Base-by-base conservation (phyloP, 2,329 filamentous ascomycete genomes). In the Aspergillus niger region DNA sequence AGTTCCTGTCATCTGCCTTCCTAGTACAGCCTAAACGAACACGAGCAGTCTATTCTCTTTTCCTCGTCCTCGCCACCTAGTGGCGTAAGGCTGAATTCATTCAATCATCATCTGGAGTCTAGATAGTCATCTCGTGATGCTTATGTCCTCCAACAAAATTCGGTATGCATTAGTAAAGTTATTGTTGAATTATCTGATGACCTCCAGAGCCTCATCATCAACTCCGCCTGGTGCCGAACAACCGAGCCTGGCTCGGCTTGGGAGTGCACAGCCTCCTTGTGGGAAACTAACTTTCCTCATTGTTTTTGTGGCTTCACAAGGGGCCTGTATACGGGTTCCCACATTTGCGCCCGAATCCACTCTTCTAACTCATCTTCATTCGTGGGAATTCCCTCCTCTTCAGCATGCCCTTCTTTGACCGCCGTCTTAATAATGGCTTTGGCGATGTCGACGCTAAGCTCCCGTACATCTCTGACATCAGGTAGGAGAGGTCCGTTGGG, bases 401-500 rank as follows among this genome's bases (percentile, higher is more conserved):
- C 85, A 0, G 88, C 86, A 17, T 94, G 75, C 0, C 83, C 88
- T 62, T 95, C 91, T 59, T 87, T 79, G 0, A 91, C 80, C 0
- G 92, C 90, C 7, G 87, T 83, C 67, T 83, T 83, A 63, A 96
- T 91, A 8, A 96, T 91, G 10, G 85, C 87, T 52, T 84, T 84
- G 0, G 92, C 92, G 53, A 96, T 91, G 47, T 88, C 81, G 3
- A 94, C 88, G 67, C 90, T 94, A 15, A 96, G 89, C 13, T 88
- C 83, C 1, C 91, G 81, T 8, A 94, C 91, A 38, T 88, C 82
- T 4, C 85, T 84, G 0, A 96, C 90, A 60, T 91, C 91, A 0
- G 92, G 92, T 1, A 96, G 76, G 4, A 96, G 79, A 0, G 89
- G 89, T 15, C 85, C 85, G 8, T 82, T 84, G 0, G 83, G 77